These are phyloP conservation scores for Aspergillus fumigatiaffinis DNA, from an alignment of 2,329 filamentous ascomycete genomes.

Conservation along the genomic window DNA sequence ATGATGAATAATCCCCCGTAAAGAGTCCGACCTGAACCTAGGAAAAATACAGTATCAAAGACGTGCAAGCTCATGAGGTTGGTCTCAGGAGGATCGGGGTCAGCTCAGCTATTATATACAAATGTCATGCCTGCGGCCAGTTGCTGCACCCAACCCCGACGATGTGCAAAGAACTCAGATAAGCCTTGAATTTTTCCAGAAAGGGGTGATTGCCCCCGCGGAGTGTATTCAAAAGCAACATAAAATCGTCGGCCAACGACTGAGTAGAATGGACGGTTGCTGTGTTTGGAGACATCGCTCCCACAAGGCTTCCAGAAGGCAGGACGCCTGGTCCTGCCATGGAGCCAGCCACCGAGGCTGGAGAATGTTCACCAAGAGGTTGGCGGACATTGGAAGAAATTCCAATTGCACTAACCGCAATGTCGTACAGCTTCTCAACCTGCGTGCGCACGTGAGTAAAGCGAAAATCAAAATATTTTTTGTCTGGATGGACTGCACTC, in stretches of 20 bases:
- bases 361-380: slow-evolving; percentile 12
- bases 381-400: slow-evolving; percentile 25
- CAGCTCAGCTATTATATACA: background rate
- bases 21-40: no score
- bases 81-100: background rate
- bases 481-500: slow-evolving; percentile 9
- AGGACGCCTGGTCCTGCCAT: background rate
- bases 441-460: slow-evolving; percentile 10
- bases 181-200: slow-evolving; percentile 28
- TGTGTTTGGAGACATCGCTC: slow-evolving; percentile 11
- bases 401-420: slow-evolving; percentile 30
- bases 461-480: background rate
- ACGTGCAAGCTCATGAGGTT: background rate
- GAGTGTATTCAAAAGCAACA: slow-evolving; percentile 30
- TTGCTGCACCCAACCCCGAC: slow-evolving; percentile 9
- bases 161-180: slow-evolving; percentile 23
- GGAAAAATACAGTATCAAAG: background rate
- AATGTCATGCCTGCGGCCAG: slow-evolving; percentile 17
- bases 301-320: background rate
- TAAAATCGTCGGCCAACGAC: slow-evolving; percentile 25
- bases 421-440: slow-evolving; percentile 41
- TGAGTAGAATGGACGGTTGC: slow-evolving; percentile 15
- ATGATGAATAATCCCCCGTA: background rate
- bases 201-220: slow-evolving; percentile 36
- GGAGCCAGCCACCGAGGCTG: slow-evolving; percentile 1